These are phyloP conservation scores for Myxozyma neotropica DNA, from an alignment of 805 yeast species.

Conservation along the genomic window DNA sequence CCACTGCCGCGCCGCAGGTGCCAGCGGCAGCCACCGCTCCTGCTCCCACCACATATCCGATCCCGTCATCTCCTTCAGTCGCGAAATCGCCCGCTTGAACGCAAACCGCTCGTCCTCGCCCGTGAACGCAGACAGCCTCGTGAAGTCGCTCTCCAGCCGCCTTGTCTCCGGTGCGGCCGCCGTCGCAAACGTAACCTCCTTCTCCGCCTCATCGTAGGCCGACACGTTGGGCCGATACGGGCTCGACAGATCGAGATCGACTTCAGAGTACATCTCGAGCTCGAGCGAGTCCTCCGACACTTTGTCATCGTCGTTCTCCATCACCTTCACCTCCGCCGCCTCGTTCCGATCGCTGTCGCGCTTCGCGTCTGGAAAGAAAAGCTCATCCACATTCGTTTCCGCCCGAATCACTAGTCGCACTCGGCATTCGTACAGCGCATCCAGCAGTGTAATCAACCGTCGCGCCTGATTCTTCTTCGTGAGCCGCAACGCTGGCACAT, in stretches of 20 bases:
- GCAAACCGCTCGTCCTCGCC: constrained; percentile 81
- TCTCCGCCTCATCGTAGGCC: constrained; percentile 55
- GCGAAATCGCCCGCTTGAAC: constrained; percentile 66
- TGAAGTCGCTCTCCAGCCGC: constrained; percentile 46
- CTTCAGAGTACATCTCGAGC: constrained; percentile 70
- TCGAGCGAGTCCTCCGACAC: constrained; percentile 47
- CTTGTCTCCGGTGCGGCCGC: constrained; percentile 12
- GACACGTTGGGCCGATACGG: constrained; percentile 74
- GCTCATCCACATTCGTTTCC: constrained; percentile 52
- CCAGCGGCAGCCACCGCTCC: constrained; percentile 64
- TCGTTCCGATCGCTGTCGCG: constrained; percentile 29
- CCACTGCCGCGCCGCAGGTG: constrained; percentile 55
- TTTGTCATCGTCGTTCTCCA: constrained; percentile 10
- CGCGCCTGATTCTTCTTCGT: constrained; percentile 68
- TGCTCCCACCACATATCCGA: constrained; percentile 55
- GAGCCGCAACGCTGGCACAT: constrained; percentile 61
- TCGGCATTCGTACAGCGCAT: constrained; percentile 68
- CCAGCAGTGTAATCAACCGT: constrained; percentile 61
- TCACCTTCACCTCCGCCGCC: too few relatives aligned
- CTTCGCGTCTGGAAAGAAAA: constrained; percentile 61
- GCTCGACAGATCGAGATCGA: constrained; percentile 58
- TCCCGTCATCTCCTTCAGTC: constrained; percentile 62
- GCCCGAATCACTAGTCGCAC: constrained; percentile 60
- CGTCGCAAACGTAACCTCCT: background rate
- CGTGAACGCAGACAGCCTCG: constrained; percentile 59